phyloP scores from a whole-genome alignment of 495 filamentous ascomycete genomes.

The Neurospora terricola region DNA sequence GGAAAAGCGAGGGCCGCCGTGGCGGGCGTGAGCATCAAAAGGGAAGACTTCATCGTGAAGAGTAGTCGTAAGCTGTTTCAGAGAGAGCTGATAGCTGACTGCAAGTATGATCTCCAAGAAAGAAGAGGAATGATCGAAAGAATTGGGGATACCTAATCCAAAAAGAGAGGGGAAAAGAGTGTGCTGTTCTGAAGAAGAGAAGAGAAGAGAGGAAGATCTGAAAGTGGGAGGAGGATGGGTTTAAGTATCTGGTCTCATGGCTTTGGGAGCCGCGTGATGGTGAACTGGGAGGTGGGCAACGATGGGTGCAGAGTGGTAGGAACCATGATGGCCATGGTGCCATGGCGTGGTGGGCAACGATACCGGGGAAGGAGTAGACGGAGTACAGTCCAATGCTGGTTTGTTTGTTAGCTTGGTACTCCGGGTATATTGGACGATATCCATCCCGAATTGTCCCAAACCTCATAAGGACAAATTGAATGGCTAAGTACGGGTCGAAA shows the following conservation, averaged over 20 bases:
- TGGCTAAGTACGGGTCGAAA: no score
- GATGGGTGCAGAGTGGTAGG: background rate
- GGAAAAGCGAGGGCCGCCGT: conserved; percentile 5
- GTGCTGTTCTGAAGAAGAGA: conserved; percentile 10
- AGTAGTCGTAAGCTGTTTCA: background rate
- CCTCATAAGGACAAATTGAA: no score
- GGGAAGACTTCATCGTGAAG: conserved; percentile 14
- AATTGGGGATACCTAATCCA: conserved; percentile 18
- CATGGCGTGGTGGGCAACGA: background rate
- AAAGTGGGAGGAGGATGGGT: background rate
- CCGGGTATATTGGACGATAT: no score
- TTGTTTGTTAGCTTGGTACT: no score
- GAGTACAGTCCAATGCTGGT: no score
- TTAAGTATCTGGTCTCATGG: background rate
- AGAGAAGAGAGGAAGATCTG: background rate
- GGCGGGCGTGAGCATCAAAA: conserved; percentile 7
- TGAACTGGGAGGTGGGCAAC: background rate
- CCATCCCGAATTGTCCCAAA: no score
- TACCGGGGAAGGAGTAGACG: background rate
- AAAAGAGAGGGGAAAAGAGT: conserved; percentile 17
- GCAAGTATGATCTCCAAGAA: conserved; percentile 19
- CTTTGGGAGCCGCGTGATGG: background rate
- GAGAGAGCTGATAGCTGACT: conserved; percentile 4
- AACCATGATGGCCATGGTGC: background rate
- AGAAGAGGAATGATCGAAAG: conserved; percentile 14